Percentiles rank a stretch among this genome's conserved stretches.
phyloP scores from a whole-genome alignment of 148 eudicot species.

The Silene uniflora region DNA sequence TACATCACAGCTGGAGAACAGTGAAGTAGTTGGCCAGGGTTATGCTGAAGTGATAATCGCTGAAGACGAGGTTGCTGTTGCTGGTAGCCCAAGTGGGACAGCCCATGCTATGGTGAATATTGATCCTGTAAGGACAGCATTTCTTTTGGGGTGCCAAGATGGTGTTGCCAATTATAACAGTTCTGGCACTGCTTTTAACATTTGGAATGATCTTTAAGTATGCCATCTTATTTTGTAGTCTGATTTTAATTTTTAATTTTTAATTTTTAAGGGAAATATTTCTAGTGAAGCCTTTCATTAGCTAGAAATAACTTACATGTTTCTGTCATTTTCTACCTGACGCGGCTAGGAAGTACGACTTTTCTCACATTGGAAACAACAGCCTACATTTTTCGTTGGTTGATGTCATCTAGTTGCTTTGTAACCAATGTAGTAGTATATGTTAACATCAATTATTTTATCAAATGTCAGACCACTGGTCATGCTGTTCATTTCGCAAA shows the following conservation, averaged over 20 bases:
- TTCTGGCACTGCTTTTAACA: constrained; percentile 56
- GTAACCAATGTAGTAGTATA: neutral
- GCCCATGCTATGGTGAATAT: constrained; percentile 81
- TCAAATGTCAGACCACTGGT: neutral
- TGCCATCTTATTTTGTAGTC: constrained; percentile 13
- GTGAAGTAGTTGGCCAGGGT: constrained; percentile 39
- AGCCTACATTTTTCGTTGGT: neutral
- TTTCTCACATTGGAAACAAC: constrained; percentile 5
- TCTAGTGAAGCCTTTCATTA: neutral
- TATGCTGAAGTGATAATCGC: constrained; percentile 64
- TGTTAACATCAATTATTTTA: neutral
- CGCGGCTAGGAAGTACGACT: neutral
- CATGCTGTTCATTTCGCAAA: constrained; percentile 1
- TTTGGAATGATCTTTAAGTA: constrained; percentile 77
- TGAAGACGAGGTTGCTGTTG: constrained; percentile 78
- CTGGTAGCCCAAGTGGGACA: constrained; percentile 68
- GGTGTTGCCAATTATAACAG: constrained; percentile 42
- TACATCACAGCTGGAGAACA: constrained; percentile 82
- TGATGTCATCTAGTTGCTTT: neutral
- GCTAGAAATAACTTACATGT: constrained; percentile 1
- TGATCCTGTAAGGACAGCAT: constrained; percentile 58
- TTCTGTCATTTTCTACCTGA: constrained; percentile 10
- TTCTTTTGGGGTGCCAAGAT: constrained; percentile 88
- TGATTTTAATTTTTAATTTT: neutral
- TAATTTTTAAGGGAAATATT: neutral